A percentile compares a stretch with the other conserved stretches of the same genome.
phyloP scores from a whole-genome alignment of 2,329 filamentous ascomycete species.

The Microdochium paspali region DNA sequence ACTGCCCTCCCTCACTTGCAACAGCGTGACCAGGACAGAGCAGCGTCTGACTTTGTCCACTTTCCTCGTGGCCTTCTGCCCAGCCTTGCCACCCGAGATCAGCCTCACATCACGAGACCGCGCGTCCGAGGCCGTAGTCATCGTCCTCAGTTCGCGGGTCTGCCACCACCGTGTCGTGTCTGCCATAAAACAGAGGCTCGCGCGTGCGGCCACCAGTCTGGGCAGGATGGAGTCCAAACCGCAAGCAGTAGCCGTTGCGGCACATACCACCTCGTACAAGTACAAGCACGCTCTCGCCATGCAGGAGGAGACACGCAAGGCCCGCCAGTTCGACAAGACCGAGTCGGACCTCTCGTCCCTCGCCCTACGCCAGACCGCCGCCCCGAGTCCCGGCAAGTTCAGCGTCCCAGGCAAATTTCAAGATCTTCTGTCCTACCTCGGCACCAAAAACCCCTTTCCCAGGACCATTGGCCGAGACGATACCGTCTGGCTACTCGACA shows the following conservation, averaged over 20 bases:
- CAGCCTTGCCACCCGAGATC: background rate
- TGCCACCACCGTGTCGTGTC: background rate
- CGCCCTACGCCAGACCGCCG: conserved; percentile 12
- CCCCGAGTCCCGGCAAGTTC: conserved; percentile 8
- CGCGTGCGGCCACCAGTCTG: background rate
- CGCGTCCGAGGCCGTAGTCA: background rate
- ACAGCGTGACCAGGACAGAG: background rate
- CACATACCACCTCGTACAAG: conserved; percentile 3
- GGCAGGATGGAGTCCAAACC: background rate
- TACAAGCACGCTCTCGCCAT: conserved; percentile 24
- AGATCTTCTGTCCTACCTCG: conserved; percentile 39
- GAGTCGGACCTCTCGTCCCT: conserved; percentile 36
- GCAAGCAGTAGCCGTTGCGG: conserved; percentile 9
- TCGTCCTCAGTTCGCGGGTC: background rate
- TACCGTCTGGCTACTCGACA: conserved; percentile 83
- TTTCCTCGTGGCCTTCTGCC: background rate
- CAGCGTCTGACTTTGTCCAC: background rate
- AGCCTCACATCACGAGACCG: background rate
- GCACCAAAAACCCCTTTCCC: conserved; percentile 46
- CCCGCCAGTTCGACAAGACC: conserved; percentile 37
- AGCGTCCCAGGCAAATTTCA: conserved; percentile 16
- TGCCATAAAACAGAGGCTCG: background rate
- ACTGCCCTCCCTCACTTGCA: background rate
- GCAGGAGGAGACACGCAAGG: conserved; percentile 39
- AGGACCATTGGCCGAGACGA: conserved; percentile 54